phyloP scores from a whole-genome alignment of 2,329 filamentous ascomycete genomes.

The Phaeosphaeria sp. region DNA sequence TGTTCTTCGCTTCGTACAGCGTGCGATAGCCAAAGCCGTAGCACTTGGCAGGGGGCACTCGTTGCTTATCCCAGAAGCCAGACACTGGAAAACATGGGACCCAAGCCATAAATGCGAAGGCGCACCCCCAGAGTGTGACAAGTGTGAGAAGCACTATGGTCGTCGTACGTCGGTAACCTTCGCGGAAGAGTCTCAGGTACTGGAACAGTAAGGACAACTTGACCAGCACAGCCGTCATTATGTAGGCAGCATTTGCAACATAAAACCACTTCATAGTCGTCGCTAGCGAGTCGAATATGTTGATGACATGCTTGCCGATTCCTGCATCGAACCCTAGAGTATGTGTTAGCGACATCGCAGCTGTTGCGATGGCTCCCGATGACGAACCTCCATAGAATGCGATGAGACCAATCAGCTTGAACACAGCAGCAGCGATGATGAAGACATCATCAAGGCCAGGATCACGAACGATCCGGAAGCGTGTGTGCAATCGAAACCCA shows the following conservation, averaged over 20 bases:
- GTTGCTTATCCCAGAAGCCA: slow-evolving; percentile 23
- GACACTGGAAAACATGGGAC: slow-evolving; percentile 37
- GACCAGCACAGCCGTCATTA: slow-evolving; percentile 37
- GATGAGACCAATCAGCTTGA: slow-evolving; percentile 29
- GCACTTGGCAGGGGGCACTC: slow-evolving; percentile 25
- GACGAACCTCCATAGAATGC: slow-evolving; percentile 28
- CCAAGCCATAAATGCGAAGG: slow-evolving; percentile 38
- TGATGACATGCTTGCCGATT: slow-evolving; percentile 39
- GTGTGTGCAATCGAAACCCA: slow-evolving; percentile 33
- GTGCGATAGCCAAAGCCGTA: slow-evolving; percentile 32
- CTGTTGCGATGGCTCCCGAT: background rate
- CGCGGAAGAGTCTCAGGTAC: slow-evolving; percentile 41
- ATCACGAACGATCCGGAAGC: slow-evolving; percentile 32
- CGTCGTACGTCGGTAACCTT: slow-evolving; percentile 23
- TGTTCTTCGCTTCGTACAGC: slow-evolving; percentile 16
- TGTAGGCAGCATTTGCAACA: slow-evolving; percentile 34
- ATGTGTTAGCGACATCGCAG: slow-evolving; percentile 6
- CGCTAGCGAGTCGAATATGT: slow-evolving; percentile 15
- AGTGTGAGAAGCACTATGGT: slow-evolving; percentile 21
- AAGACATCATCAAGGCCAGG: slow-evolving; percentile 46
- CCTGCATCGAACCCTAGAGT: slow-evolving; percentile 30
- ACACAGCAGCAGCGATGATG: slow-evolving; percentile 34
- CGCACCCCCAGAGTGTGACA: slow-evolving; percentile 34
- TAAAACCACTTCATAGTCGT: slow-evolving; percentile 32
- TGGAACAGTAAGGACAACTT: slow-evolving; percentile 46